phyloP scores from a whole-genome alignment of 2,329 filamentous ascomycete genomes.

The Colletotrichum scovillei region DNA sequence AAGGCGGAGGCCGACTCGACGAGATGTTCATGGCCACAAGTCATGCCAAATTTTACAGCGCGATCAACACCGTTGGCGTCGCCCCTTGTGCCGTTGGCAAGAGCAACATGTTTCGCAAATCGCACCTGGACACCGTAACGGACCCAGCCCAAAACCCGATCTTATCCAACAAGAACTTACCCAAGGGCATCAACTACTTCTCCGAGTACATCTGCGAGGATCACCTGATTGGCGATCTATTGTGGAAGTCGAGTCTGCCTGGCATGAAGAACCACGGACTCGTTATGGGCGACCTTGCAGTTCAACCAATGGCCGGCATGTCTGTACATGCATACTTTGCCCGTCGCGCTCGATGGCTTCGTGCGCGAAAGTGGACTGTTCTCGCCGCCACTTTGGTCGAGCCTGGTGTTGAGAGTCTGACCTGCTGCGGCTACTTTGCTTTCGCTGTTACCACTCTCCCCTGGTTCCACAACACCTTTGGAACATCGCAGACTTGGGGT shows the following conservation, averaged over 20 bases:
- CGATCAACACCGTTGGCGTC: conserved; percentile 91
- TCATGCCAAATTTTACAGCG: conserved; percentile 97
- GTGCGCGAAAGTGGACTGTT: conserved; percentile 95
- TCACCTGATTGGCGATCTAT: conserved; percentile 90
- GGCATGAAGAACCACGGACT: conserved; percentile 84
- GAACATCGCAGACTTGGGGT: conserved; percentile 73
- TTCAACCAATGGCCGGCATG: conserved; percentile 91
- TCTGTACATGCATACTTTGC: conserved; percentile 81
- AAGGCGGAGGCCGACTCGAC: conserved; percentile 85
- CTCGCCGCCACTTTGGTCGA: conserved; percentile 89
- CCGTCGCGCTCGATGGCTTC: conserved; percentile 87
- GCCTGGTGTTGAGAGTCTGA: conserved; percentile 87
- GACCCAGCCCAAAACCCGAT: conserved; percentile 58
- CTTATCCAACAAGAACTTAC: conserved; percentile 53
- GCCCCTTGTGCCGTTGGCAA: conserved; percentile 97
- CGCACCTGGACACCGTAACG: conserved; percentile 84
- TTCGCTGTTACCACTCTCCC: conserved; percentile 82
- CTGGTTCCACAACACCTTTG: conserved; percentile 64
- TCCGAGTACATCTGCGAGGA: conserved; percentile 98
- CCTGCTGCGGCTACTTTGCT: conserved; percentile 84
- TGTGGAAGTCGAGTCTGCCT: conserved; percentile 79
- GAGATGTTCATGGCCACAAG: conserved; percentile 95
- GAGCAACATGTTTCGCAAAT: conserved; percentile 97
- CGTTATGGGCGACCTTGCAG: conserved; percentile 84
- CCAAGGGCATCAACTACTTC: conserved; percentile 88